Percentiles rank a stretch among this genome's conserved stretches.
phyloP scores from a whole-genome alignment of 495 filamentous ascomycete species.

The Aspergillus sclerotioniger region DNA sequence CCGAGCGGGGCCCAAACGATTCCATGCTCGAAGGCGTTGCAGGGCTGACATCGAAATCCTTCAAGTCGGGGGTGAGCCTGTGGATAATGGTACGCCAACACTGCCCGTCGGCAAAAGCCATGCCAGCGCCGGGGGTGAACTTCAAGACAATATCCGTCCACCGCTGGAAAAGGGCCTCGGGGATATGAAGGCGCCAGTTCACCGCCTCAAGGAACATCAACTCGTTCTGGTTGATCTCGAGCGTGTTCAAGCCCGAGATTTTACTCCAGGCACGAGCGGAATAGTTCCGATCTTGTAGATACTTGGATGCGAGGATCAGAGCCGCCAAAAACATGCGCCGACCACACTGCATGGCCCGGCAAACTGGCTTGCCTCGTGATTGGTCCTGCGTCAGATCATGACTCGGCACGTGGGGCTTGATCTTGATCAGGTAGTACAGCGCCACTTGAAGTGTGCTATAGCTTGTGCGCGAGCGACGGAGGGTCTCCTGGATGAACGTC shows the following conservation, averaged over 20 bases:
- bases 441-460: slow-evolving; percentile 97
- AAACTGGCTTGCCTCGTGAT: slow-evolving; percentile 65
- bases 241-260: slow-evolving; percentile 86
- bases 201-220: slow-evolving; percentile 88
- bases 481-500: slow-evolving; percentile 95
- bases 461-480: slow-evolving; percentile 90
- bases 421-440: slow-evolving; percentile 91
- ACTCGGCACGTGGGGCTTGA: slow-evolving; percentile 84
- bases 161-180: slow-evolving; percentile 79
- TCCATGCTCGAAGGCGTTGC: slow-evolving; percentile 31
- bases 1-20: slow-evolving; percentile 29
- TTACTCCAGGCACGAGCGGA: slow-evolving; percentile 97
- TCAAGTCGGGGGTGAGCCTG: slow-evolving; percentile 68
- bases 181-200: slow-evolving; percentile 91
- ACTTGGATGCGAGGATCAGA: slow-evolving; percentile 92
- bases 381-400: slow-evolving; percentile 87
- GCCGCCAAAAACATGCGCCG: slow-evolving; percentile 96
- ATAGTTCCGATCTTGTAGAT: slow-evolving; percentile 96
- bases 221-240: slow-evolving; percentile 96
- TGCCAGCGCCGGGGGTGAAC: slow-evolving; percentile 61
- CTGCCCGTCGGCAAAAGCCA: slow-evolving; percentile 35
- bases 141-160: slow-evolving; percentile 91
- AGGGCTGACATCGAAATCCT: slow-evolving; percentile 34
- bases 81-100: slow-evolving; percentile 77
- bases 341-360: slow-evolving; percentile 88